Percentiles rank a stretch among this genome's conserved stretches.
These are phyloP conservation scores for Boletellus sp. DNA, from an alignment of 768 basidiomycete species.

Conservation along the genomic window DNA sequence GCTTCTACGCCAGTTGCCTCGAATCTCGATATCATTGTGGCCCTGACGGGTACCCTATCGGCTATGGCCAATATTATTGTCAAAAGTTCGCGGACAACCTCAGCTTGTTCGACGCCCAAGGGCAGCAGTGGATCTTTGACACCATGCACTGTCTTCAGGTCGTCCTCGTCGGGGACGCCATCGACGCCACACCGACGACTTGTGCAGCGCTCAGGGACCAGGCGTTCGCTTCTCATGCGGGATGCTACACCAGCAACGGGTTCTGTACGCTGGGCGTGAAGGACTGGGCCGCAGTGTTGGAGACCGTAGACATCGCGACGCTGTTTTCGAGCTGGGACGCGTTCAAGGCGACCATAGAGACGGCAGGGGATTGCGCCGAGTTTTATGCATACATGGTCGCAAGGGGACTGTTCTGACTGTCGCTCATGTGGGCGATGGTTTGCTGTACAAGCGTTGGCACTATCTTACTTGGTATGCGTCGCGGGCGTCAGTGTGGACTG, in stretches of 20 bases:
- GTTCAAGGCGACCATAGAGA: slow-evolving; percentile 11
- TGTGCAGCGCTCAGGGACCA: slow-evolving; percentile 35
- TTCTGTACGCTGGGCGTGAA: slow-evolving; percentile 35
- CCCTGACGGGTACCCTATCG: slow-evolving; percentile 40
- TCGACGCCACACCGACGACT: slow-evolving; percentile 21
- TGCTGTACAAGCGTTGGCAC: no score
- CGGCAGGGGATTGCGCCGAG: slow-evolving; percentile 5
- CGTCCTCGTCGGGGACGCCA: slow-evolving; percentile 36
- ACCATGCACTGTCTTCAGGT: slow-evolving; percentile 47
- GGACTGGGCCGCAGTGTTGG: slow-evolving; percentile 38
- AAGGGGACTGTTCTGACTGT: slow-evolving; percentile 8
- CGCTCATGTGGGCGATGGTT: no score
- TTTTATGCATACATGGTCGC: slow-evolving; percentile 15
- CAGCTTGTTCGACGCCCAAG: slow-evolving; percentile 27
- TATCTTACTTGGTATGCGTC: no score
- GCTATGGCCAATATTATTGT: slow-evolving; percentile 41
- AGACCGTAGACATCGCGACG: slow-evolving; percentile 24
- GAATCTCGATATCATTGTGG: slow-evolving; percentile 46
- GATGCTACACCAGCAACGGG: slow-evolving; percentile 41
- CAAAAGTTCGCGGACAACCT: slow-evolving; percentile 34
- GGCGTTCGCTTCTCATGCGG: slow-evolving; percentile 41
- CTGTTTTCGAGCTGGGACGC: slow-evolving; percentile 17
- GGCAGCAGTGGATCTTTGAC: slow-evolving; percentile 42
- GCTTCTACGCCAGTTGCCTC: slow-evolving; percentile 44
- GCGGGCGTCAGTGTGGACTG: no score